Base-by-base conservation (phyloP, 2,329 filamentous ascomycete genomes). In the Coniella vitis region DNA sequence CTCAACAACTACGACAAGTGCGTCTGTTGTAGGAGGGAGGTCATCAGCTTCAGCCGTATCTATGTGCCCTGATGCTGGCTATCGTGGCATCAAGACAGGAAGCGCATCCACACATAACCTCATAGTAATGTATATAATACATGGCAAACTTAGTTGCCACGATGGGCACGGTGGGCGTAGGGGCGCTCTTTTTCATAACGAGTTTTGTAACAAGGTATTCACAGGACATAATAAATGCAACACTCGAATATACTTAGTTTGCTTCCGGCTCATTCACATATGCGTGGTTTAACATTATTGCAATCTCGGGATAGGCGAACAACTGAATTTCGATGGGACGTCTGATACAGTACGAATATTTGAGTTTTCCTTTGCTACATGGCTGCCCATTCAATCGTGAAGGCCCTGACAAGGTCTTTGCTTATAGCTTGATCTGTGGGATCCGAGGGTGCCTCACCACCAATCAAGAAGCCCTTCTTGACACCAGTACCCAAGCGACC, bases 1-100 rank as follows among this genome's bases (percentile, higher is more conserved):
- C 90, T 95, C 82, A 94, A 96, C 64, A 97, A 97, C 64, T 97
- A 95, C 64, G 88, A 90, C 55, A 94, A 88, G 62, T 98, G 93
- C 63, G 90, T 97, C 35, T 97, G 91, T 60, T 97, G 93, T 65
- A 79, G 93, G 44, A 81, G 88, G 49, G 86, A 93, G 58, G 89
- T 97, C 25, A 80, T 82, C 48, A 93, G 90, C 47, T 97, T 95
- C 66, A 90, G 88, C 57, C 81, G 89, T 58, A 81, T 98, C 52
- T 98, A 87, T 72, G 90, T 97, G 36, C 93, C 93, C 43, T 85
- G 59, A 66, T 35, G 8, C 13, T 9, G 14, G 16, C 13, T 4
- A 4, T 13, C 22, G 25, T 20, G 37, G 10, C 19, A 32, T 8
- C 5, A 7, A 17, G 21, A 21, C 21, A 5, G 10, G 5, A 29